Base-by-base conservation (phyloP, 108 stramenopile species). In the Licmophora abbreviata region DNA sequence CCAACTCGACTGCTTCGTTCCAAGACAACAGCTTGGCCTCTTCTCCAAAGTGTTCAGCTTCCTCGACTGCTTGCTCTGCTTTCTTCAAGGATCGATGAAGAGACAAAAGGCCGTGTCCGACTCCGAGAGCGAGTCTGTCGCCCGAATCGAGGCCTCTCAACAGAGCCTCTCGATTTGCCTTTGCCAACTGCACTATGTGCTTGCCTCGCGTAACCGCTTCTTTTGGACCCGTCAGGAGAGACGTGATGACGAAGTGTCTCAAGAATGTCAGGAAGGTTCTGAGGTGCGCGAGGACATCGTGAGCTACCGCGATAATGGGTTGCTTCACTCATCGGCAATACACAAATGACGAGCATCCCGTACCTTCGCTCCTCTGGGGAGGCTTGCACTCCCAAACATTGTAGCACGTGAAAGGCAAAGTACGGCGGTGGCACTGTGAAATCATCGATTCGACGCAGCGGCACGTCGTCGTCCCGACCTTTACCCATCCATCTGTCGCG, bases 341-440 rank as follows among this genome's bases (percentile, higher is more conserved):
- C 11, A 2, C 36, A 17, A 8, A 11, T 1, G 17, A 21, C 23
- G 14, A 18, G 31, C 12, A 32, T n/a, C 1, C 18, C 34, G 15
- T 15, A 47, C 41, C 12, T 32, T 23, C 66, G 17, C 15, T 73
- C 66, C 10, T 67, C 57, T 49, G 38, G 45, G 25, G 66, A 58
- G 11, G 57, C 66, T n/a, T 67, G 44, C 23, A 50, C 43, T 0
- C 68, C 68, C 22, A 69, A 4, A 37, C 68, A 69, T 31, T 48
- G 25, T n/a, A 52, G 38, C 1, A 58, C 44, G 53, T 69, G 63
- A 24, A 74, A 51, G 36, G 63, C 58, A 56, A 68, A 68, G 46
- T 74, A 68, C 4, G 73, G 63, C 22, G 73, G 67, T 14, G 49
- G 17, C 20, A 56, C 22, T 3, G 44, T 37, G 53, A 68, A 64